phyloP scores from a whole-genome alignment of 805 yeast genomes.

The Crinitomyces ghanaensis region DNA sequence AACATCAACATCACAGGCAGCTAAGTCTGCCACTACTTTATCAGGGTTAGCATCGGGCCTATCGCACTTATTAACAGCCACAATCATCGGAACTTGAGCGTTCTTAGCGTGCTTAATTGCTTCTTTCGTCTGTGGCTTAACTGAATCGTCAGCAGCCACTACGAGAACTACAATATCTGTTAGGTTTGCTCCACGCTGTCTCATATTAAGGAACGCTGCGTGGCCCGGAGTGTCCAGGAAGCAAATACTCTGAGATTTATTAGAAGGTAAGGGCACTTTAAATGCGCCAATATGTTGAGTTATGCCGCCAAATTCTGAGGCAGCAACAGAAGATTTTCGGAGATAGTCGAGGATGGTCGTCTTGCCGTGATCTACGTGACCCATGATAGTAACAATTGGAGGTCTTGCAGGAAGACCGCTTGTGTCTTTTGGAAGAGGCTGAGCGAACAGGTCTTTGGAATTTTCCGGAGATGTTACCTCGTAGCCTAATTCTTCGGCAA shows the following conservation, averaged over 20 bases:
- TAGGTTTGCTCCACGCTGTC: constrained; percentile 90
- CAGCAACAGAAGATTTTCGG: constrained; percentile 74
- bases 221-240: constrained; percentile 97
- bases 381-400: constrained; percentile 96
- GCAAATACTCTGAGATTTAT: constrained; percentile 69
- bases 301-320: constrained; percentile 87
- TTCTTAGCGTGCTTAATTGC: constrained; percentile 87
- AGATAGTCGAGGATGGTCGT: constrained; percentile 85
- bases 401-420: constrained; percentile 53
- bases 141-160: constrained; percentile 95
- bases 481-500: constrained; percentile 83
- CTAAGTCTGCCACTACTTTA: constrained; percentile 65
- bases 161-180: constrained; percentile 89
- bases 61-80: constrained; percentile 90
- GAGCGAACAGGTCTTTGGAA: constrained; percentile 48
- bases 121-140: constrained; percentile 94
- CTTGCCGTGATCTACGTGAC: constrained; percentile 98
- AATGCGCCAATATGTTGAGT: constrained; percentile 98
- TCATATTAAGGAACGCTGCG: constrained; percentile 91
- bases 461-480: constrained; percentile 45
- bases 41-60: constrained; percentile 65
- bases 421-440: constrained; percentile 38
- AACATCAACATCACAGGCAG: constrained; percentile 65
- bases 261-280: constrained; percentile 64
- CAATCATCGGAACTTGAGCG: constrained; percentile 72